Evolutionary conservation across 2,329 filamentous ascomycete genomes (phyloP).

Genomic region (Fusarium pseudocircinatum): DNA sequence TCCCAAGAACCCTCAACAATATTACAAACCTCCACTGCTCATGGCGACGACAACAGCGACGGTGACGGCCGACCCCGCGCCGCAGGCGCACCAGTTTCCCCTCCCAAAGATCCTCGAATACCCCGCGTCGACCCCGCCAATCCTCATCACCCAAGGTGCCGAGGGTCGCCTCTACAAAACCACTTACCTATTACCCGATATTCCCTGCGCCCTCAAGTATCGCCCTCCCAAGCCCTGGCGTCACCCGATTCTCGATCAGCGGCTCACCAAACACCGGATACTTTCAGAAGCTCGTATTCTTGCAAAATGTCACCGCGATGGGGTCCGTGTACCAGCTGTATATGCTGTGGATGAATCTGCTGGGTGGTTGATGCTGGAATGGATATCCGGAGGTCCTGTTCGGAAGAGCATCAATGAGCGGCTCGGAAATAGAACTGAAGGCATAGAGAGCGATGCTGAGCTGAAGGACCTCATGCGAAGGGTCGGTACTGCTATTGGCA

Average conservation of each 20-base stretch:
- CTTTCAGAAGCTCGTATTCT: constrained; percentile 89
- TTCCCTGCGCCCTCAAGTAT: constrained; percentile 86
- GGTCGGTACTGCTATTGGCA: constrained; percentile 77
- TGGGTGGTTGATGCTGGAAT: constrained; percentile 86
- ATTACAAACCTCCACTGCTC: neutral
- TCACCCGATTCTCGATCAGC: constrained; percentile 86
- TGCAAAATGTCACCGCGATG: constrained; percentile 79
- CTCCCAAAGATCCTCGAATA: constrained; percentile 73
- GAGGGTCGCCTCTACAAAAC: constrained; percentile 95
- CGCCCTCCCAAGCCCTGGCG: constrained; percentile 91
- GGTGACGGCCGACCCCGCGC: constrained; percentile 28
- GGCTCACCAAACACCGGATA: constrained; percentile 86
- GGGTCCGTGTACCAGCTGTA: constrained; percentile 83
- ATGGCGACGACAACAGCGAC: constrained; percentile 29
- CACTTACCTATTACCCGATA: constrained; percentile 74
- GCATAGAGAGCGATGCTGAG: constrained; percentile 56
- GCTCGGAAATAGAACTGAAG: constrained; percentile 61
- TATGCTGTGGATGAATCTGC: constrained; percentile 71
- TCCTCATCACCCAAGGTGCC: constrained; percentile 89
- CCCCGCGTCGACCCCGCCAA: constrained; percentile 67
- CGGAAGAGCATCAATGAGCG: constrained; percentile 75
- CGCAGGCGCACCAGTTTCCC: constrained; percentile 50
- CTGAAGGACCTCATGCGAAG: constrained; percentile 72
- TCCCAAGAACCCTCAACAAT: constrained; percentile 5
- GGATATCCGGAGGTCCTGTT: constrained; percentile 79